Evolutionary conservation across 192 early-diverging fungal genomes (phyloP), one percentile per base, ranked within the genome.

Genomic region (Podila horticola): DNA sequence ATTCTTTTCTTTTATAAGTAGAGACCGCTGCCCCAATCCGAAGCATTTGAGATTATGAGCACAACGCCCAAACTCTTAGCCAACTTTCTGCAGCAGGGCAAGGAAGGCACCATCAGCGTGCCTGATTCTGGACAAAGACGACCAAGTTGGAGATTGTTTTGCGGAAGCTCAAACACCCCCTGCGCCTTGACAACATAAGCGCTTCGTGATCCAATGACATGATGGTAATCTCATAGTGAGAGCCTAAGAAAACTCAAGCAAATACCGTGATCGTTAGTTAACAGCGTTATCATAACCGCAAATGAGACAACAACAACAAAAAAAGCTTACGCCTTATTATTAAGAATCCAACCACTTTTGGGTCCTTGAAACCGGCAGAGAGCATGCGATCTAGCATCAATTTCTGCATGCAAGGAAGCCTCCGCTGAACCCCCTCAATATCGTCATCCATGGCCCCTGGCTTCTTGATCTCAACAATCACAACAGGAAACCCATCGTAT

Each of bases 71-170:
- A n/a, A n/a, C n/a, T n/a, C n/a, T n/a, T n/a, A n/a, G n/a, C n/a
- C n/a, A n/a, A n/a, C n/a, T n/a, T n/a, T n/a, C n/a, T n/a, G n/a
- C n/a, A n/a, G n/a, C n/a, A n/a, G n/a, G n/a, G n/a, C n/a, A n/a
- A n/a, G n/a, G n/a, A n/a, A n/a, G n/a, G n/a, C n/a, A n/a, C n/a
- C n/a, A n/a, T 62, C 49, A 67, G 30, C 3, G 48, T 45, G 58
- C 64, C 58, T 19, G 60, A 4, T 11, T 30, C 62, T 31, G 64
- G 64, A 41, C 55, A 65, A 10, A 66, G 64, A 13, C 66, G 64
- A 59, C 72, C 59, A 9, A 67, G 72, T 28, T 67, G 72, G 29
- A 74, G 64, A 22, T 74, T 74, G 30, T 67, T 74, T 38, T 38
- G 24, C 15, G 72, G 65, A 17, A 74, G 34, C 29, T 74, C 48